A percentile compares a stretch with the other conserved stretches of the same genome.
Evolutionary conservation across 148 eudicot genomes (phyloP).

Genomic region (Chenopodium quinoa): DNA sequence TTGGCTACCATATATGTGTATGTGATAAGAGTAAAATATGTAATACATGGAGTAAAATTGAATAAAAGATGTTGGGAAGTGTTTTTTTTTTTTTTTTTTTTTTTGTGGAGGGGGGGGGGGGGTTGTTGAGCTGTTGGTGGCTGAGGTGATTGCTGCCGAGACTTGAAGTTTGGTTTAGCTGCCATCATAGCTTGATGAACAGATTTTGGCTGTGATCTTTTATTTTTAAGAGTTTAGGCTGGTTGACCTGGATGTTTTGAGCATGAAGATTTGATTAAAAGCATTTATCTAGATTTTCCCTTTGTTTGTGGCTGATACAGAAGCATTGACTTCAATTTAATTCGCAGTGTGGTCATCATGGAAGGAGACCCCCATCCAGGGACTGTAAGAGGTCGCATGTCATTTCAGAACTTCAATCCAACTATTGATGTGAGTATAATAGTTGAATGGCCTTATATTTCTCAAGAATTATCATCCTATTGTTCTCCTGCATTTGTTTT

Average conservation of each 20-base stretch:
- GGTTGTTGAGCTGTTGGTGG: neutral
- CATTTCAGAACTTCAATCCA: slow-evolving; percentile 87
- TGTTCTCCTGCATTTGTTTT: slow-evolving; percentile 11
- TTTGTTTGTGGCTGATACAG: neutral
- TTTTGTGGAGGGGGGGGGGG: neutral
- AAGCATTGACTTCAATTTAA: neutral
- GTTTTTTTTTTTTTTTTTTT: neutral
- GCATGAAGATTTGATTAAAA: neutral
- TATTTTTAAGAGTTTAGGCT: neutral
- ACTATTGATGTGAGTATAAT: slow-evolving; percentile 77
- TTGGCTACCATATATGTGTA: too few species aligned
- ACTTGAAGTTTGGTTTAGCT: neutral
- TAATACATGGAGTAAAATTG: neutral
- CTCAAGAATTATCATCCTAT: neutral
- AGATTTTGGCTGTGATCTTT: neutral
- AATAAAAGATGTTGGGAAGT: neutral
- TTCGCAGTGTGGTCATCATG: slow-evolving; percentile 71
- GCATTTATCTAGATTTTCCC: neutral
- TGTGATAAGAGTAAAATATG: too few species aligned
- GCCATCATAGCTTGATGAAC: neutral
- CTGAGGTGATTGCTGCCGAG: neutral
- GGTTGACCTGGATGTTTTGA: neutral
- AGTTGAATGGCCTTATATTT: slow-evolving; percentile 19
- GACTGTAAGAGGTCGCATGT: slow-evolving; percentile 77
- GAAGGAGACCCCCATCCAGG: slow-evolving; percentile 97